Base-by-base conservation (phyloP, 2,329 filamentous ascomycete species). In the Neurospora crassa region DNA sequence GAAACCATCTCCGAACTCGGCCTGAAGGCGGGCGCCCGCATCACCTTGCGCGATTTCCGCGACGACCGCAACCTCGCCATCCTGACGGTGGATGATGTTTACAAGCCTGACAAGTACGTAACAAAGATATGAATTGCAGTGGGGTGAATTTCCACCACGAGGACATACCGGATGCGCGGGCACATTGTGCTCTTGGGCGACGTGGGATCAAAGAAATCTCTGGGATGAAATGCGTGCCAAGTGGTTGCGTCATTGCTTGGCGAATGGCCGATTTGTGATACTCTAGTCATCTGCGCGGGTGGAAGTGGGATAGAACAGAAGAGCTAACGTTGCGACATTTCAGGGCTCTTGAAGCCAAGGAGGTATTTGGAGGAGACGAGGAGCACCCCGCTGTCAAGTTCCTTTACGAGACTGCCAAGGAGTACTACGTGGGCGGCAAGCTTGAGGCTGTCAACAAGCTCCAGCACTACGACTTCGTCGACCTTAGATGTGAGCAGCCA, bases 381-480 rank as follows among this genome's bases (percentile, higher is more conserved):
- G 91, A 92, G 77, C 94, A 97, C 84, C 96, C 96, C 59, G 96
- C 96, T 73, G 88, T 98, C 82, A 93, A 92, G 83, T 96, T 96
- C 85, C 90, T 99, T 74, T 91, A 91, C 85, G 87, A 90, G 78
- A 91, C 89, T 45, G 91, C 92, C 74, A 86, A 92, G 78, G 94
- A 97, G 73, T 96, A 90, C 82, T 98, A 98, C 83, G 88, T 99
- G 74, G 96, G 96, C 80, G 96, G 96, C 81, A 97, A 96, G 89
- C 85, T 99, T 75, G 93, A 98, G 81, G 96, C 96, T 74, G 90
- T 99, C 81, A 95, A 95, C 88, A 92, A 93, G 77, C 88, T 97
- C 73, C 94, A 96, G 85, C 96, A 99, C 87, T 99, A 99, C 86
- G 96, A 99, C 85, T 98, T 98, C 85, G 93, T 98, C 77, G 96